Base-by-base conservation (phyloP, 306 rosid species). In the Fagus crenata region DNA sequence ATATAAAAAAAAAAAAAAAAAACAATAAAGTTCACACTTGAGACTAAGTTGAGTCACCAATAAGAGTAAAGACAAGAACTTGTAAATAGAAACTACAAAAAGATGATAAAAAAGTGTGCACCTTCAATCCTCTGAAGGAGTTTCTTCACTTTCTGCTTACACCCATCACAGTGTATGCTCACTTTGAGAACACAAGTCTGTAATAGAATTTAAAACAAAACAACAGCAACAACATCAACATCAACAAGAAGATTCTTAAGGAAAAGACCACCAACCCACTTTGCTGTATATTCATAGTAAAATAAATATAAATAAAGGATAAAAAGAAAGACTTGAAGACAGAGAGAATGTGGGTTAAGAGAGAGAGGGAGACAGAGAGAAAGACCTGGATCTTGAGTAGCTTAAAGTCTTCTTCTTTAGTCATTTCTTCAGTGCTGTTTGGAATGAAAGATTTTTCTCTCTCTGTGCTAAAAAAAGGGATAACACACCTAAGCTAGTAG, bases 121-220 rank as follows among this genome's bases (percentile, higher is more conserved):
- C 98, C 98, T 95, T 95, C 97, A 85, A 88, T 95, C 83, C 97
- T 90, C 85, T 92, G 96, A 82, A 95, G 97, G 73, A 95, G 82
- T 82, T 95, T 95, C 96, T 90, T 95, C 85, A 95, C 97, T 85
- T 95, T 92, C 87, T 88, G 98, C 89, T 88, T 89, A 86, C 98
- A 95, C 49, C 98, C 98, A 89, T 95, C 98, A 88, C 98, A 95
- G 87, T 95, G 96, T 61, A 92, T 87, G 88, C 87, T 92, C 89
- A 95, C 98, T 84, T 86, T 92, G 84, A 95, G 97, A 82, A 77
- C 85, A 83, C 88, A 95, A 72, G 96, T 95, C 96, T 95, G 97
- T 79, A 85, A 60, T 72, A 28, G 54, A 71, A 75, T 39, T 22
- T 36, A 55, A 61, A 68, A 81, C 63, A 42, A 77, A 83, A 70